Base-by-base conservation (phyloP, 2,329 filamentous ascomycete genomes). In the Diplocarpon rosae region DNA sequence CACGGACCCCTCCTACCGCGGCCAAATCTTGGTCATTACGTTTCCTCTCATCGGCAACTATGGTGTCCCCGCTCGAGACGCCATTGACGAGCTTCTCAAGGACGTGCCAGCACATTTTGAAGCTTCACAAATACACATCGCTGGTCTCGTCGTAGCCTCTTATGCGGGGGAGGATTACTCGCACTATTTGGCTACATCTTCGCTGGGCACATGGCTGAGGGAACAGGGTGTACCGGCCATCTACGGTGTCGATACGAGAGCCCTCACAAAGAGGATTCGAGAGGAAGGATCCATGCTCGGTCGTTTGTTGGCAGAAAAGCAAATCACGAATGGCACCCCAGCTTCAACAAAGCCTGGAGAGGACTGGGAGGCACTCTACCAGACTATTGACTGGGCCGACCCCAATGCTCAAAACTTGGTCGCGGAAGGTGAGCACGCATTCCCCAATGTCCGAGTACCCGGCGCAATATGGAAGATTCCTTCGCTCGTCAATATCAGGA, bases 31-130 rank as follows among this genome's bases (percentile, higher is more conserved):
- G 57, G 89, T 96, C 66, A 80, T 96, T 60, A 98, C 90, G 43
- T 95, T 95, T 65, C 92, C 90, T 47, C 73, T 96, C 32, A 84
- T 95, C 48, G 90, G 90, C 65, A 98, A 96, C 73, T 98, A 98
- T 69, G 90, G 90, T 64, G 92, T 96, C 24, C 92, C 92, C 43
- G 86, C 86, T 39, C 76, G 89, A 56, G 84, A 94, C 52, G 77
- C 81, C 43, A 75, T 86, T 68, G 90, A 96, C 64, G 78, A 86
- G 62, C 73, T 96, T 43, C 77, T 95, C 40, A 77, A 81, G 60
- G 84, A 89, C 59, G 75, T 96, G 45, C 89, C 90, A 28, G 88
- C 87, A 52, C 76, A 96, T 68, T 96, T 98, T 63, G 92, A 98
- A 68, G 85, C 90, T 33, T 82, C 75, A 32, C 71, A 94, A 66